Evolutionary conservation across 768 basidiomycete species (phyloP), one percentile per base, ranked within the genome.

Genomic region (Pleurotus citrinopileatus): DNA sequence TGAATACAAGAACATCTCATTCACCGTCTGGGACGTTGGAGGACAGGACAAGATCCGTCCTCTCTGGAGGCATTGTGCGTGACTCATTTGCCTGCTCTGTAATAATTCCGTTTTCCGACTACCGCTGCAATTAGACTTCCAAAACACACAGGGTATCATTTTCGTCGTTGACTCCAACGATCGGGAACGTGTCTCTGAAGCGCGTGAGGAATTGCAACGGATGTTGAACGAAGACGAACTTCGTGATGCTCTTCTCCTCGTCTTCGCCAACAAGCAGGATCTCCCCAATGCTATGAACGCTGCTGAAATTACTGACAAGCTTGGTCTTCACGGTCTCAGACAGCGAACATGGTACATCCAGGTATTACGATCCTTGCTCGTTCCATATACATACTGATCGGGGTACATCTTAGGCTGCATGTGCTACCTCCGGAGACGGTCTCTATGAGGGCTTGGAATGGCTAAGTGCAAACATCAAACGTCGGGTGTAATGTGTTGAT

Each of bases 191-290:
- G 90, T 99, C 60, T 89, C 92, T 34, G 97, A 99, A 77, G 97
- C 97, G 55, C 88, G 97, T 58, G 97, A 98, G 77, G 97, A 99
- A 75, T 85, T 99, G 53, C 97, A 98, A 72, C 89, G 97, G 66
- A 99, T 99, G 97, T 74, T 99, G 71, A 98, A 97, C 73, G 97
- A 99, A 73, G 97, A 98, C 68, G 97, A 99, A 76, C 89, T 99
- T 63, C 92, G 95, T 60, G 94, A 98, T 72, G 96, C 96, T 50
- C 89, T 98, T 65, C 89, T 99, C 62, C 86, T 99, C 61, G 97
- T 99, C 67, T 98, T 98, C 65, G 96, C 97, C 72, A 99, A 99
- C 86, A 99, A 99, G 79, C 97, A 99, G 76, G 97, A 99, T 85
- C 76, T 99, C 67, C 97, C 97, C 60, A 98, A 99, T 70, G 97